phyloP scores from a whole-genome alignment of 2,329 filamentous ascomycete genomes.

The Apiospora saccharicola region DNA sequence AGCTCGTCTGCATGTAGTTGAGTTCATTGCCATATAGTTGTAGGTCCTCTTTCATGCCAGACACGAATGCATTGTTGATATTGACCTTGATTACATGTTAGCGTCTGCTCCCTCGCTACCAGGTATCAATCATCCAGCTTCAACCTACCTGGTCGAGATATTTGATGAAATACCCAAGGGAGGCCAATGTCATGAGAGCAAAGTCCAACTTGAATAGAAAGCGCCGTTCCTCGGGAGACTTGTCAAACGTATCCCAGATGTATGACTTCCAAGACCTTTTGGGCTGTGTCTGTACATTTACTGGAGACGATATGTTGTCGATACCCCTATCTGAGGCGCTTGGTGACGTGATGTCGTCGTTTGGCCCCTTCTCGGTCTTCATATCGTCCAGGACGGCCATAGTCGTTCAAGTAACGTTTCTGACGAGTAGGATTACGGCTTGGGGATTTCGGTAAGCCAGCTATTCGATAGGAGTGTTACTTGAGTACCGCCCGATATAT shows the following conservation, averaged over 20 bases:
- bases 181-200: conserved; percentile 49
- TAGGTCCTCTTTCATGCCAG: conserved; percentile 54
- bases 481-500: neutral
- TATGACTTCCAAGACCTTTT: conserved; percentile 54
- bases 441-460: neutral
- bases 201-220: conserved; percentile 54
- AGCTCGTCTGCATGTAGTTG: conserved; percentile 42
- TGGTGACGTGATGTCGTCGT: neutral
- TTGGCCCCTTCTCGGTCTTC: neutral
- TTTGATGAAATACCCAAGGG: conserved; percentile 50
- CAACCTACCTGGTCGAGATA: conserved; percentile 34
- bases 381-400: neutral
- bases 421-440: neutral
- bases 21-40: conserved; percentile 50
- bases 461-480: neutral
- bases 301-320: neutral
- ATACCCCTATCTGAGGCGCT: neutral
- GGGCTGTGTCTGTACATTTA: conserved; percentile 35
- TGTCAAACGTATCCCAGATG: conserved; percentile 57
- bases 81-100: conserved; percentile 44
- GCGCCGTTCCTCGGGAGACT: conserved; percentile 48
- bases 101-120: neutral
- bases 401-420: accelerated
- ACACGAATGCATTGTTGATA: conserved; percentile 53
- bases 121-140: no score